phyloP scores from a whole-genome alignment of 495 filamentous ascomycete genomes.

The Tuber magnatum region DNA sequence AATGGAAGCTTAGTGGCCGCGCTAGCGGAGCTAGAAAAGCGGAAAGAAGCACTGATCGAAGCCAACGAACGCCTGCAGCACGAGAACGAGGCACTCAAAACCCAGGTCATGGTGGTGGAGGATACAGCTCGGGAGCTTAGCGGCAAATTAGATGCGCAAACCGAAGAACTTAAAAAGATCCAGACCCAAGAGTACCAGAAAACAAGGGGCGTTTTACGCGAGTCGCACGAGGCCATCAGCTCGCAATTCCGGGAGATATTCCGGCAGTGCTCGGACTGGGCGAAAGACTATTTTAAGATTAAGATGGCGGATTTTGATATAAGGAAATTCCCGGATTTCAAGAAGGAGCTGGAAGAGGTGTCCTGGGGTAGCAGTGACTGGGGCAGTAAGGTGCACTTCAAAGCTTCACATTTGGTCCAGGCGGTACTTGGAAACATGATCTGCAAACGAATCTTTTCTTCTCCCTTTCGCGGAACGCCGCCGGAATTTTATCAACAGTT shows the following conservation, averaged over 20 bases:
- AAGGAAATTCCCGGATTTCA: constrained; percentile 8
- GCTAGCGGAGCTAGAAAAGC: background rate
- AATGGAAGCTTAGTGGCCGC: background rate
- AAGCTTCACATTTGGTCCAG: constrained; percentile 23
- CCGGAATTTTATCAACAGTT: background rate
- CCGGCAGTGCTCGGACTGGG: constrained; percentile 18
- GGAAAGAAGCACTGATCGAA: background rate
- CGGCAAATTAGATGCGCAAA: background rate
- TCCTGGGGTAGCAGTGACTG: constrained; percentile 6
- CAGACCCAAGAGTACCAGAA: constrained; percentile 12
- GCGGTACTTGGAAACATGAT: constrained; percentile 22
- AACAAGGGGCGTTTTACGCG: background rate
- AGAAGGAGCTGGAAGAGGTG: constrained; percentile 7
- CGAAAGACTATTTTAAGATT: constrained; percentile 27
- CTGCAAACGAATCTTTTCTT: constrained; percentile 5
- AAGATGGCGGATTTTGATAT: constrained; percentile 7
- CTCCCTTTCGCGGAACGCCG: constrained; percentile 15
- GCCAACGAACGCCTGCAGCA: background rate
- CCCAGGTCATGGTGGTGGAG: background rate
- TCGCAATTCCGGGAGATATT: constrained; percentile 18
- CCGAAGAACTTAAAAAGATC: constrained; percentile 14
- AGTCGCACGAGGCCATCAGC: constrained; percentile 14
- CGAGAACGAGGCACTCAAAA: background rate
- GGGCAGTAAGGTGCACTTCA: constrained; percentile 8
- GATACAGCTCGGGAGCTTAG: background rate